Evolutionary conservation across 2,329 filamentous ascomycete genomes (phyloP).

Genomic region (Xenoacremonium recifei): DNA sequence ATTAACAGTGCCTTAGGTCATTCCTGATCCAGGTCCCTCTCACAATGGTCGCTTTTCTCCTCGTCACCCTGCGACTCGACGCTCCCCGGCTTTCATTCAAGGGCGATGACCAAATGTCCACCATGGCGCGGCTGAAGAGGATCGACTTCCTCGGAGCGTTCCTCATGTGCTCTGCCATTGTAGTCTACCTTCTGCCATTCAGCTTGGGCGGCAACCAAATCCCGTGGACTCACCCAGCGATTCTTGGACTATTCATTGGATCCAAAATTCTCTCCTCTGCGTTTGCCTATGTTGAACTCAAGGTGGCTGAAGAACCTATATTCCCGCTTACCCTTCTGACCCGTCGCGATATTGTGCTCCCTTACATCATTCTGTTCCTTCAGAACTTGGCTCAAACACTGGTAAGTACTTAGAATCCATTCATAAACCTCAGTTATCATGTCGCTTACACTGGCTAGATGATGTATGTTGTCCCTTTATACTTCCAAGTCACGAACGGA

Average conservation of each 20-base stretch:
- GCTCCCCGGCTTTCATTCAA: neutral
- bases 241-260: neutral
- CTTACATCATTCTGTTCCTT: constrained; percentile 5
- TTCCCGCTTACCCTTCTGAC: constrained; percentile 6
- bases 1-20: neutral
- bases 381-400: neutral
- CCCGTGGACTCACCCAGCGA: neutral
- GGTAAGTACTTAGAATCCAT: neutral
- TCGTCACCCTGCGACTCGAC: neutral
- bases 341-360: neutral
- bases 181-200: constrained; percentile 2
- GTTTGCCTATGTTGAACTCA: constrained; percentile 3
- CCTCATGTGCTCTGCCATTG: neutral
- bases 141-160: constrained; percentile 5
- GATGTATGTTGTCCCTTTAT: constrained; percentile 8
- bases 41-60: constrained; percentile 1
- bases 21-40: constrained; percentile 5
- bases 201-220: constrained; percentile 2
- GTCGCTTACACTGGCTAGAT: neutral
- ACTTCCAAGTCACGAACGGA: neutral
- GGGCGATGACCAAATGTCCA: neutral
- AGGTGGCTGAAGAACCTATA: constrained; percentile 4
- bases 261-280: neutral
- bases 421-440: neutral
- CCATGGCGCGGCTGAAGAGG: neutral